Conservation (phyloP, 129 eudicot species). For the Smallanthus sonchifolius region DNA sequence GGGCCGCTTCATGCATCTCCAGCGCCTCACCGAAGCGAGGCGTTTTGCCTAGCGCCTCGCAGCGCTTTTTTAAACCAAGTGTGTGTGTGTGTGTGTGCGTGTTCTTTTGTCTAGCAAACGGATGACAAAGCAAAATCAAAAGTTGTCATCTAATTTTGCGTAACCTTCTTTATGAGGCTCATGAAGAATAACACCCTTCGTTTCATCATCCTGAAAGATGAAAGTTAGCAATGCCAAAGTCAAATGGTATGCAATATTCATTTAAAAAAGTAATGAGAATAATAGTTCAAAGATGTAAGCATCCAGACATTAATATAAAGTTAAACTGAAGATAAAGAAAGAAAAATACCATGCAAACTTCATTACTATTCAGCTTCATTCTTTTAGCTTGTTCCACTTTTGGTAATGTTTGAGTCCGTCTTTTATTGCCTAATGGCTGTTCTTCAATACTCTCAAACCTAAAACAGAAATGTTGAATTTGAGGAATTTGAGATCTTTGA, state of each 20-base stretch:
- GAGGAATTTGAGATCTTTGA: constrained; percentile 10
- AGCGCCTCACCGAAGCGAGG: too few species aligned
- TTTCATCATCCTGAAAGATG: constrained; percentile 46
- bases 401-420: constrained; percentile 45
- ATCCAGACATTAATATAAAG: not conserved
- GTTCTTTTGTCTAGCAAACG: not conserved
- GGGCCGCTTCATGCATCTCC: too few species aligned
- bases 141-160: not conserved
- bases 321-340: not conserved
- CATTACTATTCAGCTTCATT: constrained; percentile 43
- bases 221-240: not conserved
- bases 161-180: constrained; percentile 42
- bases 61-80: too few species aligned
- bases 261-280: not conserved
- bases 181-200: constrained; percentile 16
- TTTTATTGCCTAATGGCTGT: constrained; percentile 48
- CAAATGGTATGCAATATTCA: not conserved
- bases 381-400: constrained; percentile 52
- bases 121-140: not conserved
- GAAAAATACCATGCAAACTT: constrained; percentile 35
- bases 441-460: constrained; percentile 64
- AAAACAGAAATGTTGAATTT: constrained; percentile 10
- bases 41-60: too few species aligned
- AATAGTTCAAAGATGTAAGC: not conserved
- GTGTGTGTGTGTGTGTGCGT: not conserved